A percentile compares a stretch with the other conserved stretches of the same genome.
phyloP scores from a whole-genome alignment of 2,329 filamentous ascomycete species.

The Capronia epimyces region DNA sequence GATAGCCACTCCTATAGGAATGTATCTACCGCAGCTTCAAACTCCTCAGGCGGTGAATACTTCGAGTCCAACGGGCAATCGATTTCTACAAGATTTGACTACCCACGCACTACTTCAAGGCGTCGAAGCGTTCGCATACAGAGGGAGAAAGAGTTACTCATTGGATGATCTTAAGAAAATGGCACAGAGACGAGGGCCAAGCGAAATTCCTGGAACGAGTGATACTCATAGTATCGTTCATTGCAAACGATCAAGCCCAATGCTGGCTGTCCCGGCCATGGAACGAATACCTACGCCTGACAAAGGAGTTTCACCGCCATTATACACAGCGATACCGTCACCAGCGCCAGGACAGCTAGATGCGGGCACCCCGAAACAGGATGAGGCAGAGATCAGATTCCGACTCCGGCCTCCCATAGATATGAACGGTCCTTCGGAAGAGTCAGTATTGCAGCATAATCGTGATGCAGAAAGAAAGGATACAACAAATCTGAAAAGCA shows the following conservation, averaged over 20 bases:
- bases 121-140: slow-evolving; percentile 2
- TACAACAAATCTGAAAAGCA: not conserved
- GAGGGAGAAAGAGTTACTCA: slow-evolving; percentile 9
- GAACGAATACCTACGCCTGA: not conserved
- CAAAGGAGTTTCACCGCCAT: not conserved
- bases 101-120: slow-evolving; percentile 15
- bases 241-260: not conserved
- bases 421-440: not conserved
- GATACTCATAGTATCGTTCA: not conserved
- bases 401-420: not conserved
- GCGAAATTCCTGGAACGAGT: not conserved
- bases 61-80: slow-evolving; percentile 1
- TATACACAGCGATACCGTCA: not conserved
- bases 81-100: slow-evolving; percentile 6
- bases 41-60: not conserved
- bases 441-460: not conserved
- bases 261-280: not conserved
- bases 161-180: slow-evolving; percentile 19
- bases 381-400: not conserved
- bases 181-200: not conserved
- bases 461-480: not conserved
- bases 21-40: not conserved
- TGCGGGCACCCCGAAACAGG: not conserved
- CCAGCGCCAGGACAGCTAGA: not conserved
- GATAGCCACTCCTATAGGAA: not conserved